Evolutionary conservation across 2,329 filamentous ascomycete genomes (phyloP), one percentile per base, ranked within the genome.

Genomic region (Zasmidium angulare): DNA sequence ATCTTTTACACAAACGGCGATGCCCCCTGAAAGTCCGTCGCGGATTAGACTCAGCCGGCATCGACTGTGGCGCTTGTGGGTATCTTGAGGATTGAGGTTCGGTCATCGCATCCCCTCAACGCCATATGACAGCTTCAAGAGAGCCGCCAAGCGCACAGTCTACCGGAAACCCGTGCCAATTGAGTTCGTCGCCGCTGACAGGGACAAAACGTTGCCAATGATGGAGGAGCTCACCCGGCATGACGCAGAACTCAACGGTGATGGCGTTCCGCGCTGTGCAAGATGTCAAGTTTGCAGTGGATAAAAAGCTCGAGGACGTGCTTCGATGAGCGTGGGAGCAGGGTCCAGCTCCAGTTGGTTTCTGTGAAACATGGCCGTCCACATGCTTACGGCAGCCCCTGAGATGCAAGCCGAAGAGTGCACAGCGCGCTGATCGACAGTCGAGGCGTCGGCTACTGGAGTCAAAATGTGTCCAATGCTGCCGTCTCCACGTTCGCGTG

Each of bases 11-110:
- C 49, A 29, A 50, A 3, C 21, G 23, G 49, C n/a, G 49, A 50
- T n/a, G 6, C 2, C 49, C 49, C 49, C 49, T 50, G 49, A 50
- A 50, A 50, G 49, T 50, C 21, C 12, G 22, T 50, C 49, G 22
- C 49, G 23, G n/a, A 29, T 14, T 29, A 11, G 21, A 23, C 20
- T 50, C 46, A 49, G 23, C 10, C 23, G 49, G 19, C 49, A 11
- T 22, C 46, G 23, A 26, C 49, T 23, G 23, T 49, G 46, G 20
- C 46, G 46, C 46, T 7, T 11, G 4, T 4, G 46, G 9, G 4
- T 24, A 10, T 10, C 11, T 20, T 12, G 46, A 49, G 46, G 46
- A 49, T 24, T 11, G 20, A 49, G 4, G 23, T 49, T 10, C 9
- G 11, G 46, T 23, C 23, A 29, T 26, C 22, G 12, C 6, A 43